Evolutionary conservation across 2,329 filamentous ascomycete genomes (phyloP).

Genomic region (Alternaria triticina): DNA sequence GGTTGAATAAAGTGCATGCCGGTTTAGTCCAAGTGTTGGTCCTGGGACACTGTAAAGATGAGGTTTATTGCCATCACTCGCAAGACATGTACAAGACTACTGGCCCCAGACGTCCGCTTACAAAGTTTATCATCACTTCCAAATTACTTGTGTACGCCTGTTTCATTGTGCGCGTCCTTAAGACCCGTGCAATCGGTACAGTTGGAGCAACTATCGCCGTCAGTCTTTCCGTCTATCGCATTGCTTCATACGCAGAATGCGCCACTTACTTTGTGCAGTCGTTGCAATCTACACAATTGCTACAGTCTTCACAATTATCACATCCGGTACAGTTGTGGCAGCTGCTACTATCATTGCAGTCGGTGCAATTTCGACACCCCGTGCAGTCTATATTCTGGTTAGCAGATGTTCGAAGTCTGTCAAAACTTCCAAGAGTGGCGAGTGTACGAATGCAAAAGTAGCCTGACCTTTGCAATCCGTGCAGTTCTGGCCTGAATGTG

Average conservation of each 20-base stretch:
- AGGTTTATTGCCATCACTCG: background rate
- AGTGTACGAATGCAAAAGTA: background rate
- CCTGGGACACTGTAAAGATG: background rate
- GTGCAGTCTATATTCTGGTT: constrained; percentile 2
- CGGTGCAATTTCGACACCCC: constrained; percentile 1
- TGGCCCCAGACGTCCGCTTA: background rate
- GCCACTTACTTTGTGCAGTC: constrained; percentile 2
- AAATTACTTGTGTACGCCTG: constrained; percentile 5
- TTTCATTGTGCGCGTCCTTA: constrained; percentile 9
- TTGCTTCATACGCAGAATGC: background rate
- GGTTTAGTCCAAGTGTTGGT: background rate
- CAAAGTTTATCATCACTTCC: background rate
- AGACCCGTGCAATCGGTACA: constrained; percentile 13
- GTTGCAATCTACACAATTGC: constrained; percentile 2
- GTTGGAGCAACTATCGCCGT: constrained; percentile 8
- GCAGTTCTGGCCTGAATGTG: constrained; percentile 2
- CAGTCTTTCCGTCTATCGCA: background rate
- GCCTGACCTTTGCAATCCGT: constrained; percentile 7
- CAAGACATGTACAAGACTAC: background rate
- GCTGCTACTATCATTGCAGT: background rate
- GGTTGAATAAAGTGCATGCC: background rate
- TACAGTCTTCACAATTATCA: background rate
- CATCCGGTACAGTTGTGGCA: constrained; percentile 8
- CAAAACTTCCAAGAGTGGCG: background rate
- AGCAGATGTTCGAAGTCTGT: background rate